Evolutionary conservation across 495 filamentous ascomycete species (phyloP), one percentile per base, ranked within the genome.

Genomic region (Talaromyces trachyspermus): DNA sequence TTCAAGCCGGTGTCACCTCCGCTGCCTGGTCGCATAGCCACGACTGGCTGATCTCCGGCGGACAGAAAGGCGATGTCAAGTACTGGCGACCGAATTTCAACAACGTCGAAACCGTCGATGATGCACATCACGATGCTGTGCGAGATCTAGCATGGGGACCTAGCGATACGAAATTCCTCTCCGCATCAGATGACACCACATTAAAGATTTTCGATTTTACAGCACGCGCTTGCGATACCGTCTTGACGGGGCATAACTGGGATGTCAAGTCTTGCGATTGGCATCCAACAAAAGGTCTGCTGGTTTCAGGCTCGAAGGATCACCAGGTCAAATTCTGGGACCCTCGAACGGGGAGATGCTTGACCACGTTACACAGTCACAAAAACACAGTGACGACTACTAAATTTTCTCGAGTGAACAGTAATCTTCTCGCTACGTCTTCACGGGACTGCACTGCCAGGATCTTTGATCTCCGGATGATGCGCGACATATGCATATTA

Each of bases 1-100:
- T 70, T 9, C 69, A 73, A 60, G 80, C 83, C 32, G 89, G 89
- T 43, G 91, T 98, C 51, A 85, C 92, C 46, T 86, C 86, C 17
- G 72, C 91, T 40, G 76, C 75, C 38, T 98, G 95, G 71, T 91
- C 91, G 5, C 89, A 96, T 67, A 91, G 82, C 55, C 87, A 94
- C 58, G 92, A 97, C 61, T 97, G 90, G 90, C 77, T 98, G 2
- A 76, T 98, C 17, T 98, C 92, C 10, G 90, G 89, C 32, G 92
- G 95, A 64, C 89, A 96, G 57, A 87, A 89, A 56, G 92, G 92
- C 29, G 76, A 91, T 52, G 83, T 98, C 62, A 98, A 97, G 66
- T 97, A 97, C 68, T 98, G 91, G 91, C 89, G 95, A 58, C 88
- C 92, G 2, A 98, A 97, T 64, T 96, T 98, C 72, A 97, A 98